A percentile compares a stretch with the other conserved stretches of the same genome.
These are phyloP conservation scores for Amesomyces nigricolor DNA, from an alignment of 2,329 filamentous ascomycete genomes.

Conservation along the genomic window DNA sequence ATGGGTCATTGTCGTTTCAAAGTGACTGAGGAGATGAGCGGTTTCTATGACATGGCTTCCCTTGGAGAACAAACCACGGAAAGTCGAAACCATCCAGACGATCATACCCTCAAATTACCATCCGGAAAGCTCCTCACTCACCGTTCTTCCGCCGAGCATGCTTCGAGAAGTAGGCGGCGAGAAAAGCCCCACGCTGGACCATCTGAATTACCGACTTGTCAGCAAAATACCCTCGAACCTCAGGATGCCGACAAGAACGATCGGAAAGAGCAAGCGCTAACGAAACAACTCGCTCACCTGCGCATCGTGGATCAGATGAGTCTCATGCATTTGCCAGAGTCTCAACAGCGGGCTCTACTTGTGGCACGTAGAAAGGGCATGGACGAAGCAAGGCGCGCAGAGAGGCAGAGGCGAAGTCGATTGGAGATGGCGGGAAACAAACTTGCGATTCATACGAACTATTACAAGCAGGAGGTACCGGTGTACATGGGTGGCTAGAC, in stretches of 20 bases:
- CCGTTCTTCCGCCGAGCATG: neutral
- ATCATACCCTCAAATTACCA: neutral
- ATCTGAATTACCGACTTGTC: neutral
- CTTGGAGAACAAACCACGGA: slow-evolving; percentile 10
- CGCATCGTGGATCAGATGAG: slow-evolving; percentile 13
- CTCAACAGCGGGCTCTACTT: slow-evolving; percentile 18
- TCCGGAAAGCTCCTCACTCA: slow-evolving; percentile 10
- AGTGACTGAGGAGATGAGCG: slow-evolving; percentile 33
- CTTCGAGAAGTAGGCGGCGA: neutral
- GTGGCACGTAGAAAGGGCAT: slow-evolving; percentile 11
- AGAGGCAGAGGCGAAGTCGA: slow-evolving; percentile 3
- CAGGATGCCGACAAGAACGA: slow-evolving; percentile 3
- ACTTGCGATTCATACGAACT: slow-evolving; percentile 7
- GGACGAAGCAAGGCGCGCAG: slow-evolving; percentile 13
- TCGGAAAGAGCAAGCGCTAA: slow-evolving; percentile 1
- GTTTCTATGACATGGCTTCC: slow-evolving; percentile 36
- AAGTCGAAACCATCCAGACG: neutral
- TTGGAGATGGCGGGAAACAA: slow-evolving; percentile 15
- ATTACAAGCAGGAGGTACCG: slow-evolving; percentile 15
- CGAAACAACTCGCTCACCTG: slow-evolving; percentile 8
- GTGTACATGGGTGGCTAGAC: slow-evolving; percentile 10
- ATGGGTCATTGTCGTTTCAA: slow-evolving; percentile 45
- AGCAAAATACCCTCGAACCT: neutral
- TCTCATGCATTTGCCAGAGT: slow-evolving; percentile 11
- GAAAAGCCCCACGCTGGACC: neutral